Evolutionary conservation across 257 asterid species (phyloP).

Genomic region (Rauvolfia tetraphylla): DNA sequence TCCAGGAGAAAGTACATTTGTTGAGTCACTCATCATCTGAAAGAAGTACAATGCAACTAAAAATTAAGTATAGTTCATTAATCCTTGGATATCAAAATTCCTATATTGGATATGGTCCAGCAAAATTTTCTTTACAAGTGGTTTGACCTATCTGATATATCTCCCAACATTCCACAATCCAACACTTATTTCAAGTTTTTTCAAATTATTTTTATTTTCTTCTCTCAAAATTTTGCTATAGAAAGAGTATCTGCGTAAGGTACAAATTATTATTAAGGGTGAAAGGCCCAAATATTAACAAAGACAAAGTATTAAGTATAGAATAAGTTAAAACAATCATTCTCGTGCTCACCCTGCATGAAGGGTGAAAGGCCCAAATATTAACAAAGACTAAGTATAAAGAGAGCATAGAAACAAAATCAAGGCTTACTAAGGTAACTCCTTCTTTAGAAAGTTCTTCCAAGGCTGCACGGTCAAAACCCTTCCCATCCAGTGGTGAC

Average conservation of each 20-base stretch:
- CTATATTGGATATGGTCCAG: background rate
- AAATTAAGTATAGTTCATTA: background rate
- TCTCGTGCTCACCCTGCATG: background rate
- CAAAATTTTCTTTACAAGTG: background rate
- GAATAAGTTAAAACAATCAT: background rate
- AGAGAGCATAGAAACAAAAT: background rate
- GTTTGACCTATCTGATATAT: too few relatives aligned
- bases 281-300: too few relatives aligned
- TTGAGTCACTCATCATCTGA: slow-evolving; percentile 99
- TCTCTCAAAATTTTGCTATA: background rate
- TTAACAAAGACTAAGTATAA: background rate
- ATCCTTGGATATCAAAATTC: background rate
- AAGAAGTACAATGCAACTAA: slow-evolving; percentile 19
- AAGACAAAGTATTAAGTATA: too few relatives aligned
- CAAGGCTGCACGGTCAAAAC: slow-evolving; percentile 83
- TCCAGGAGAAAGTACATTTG: slow-evolving; percentile 96
- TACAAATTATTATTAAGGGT: background rate
- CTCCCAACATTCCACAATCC: background rate
- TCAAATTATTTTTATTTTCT: background rate
- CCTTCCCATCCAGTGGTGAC: slow-evolving; percentile 89
- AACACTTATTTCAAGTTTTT: background rate
- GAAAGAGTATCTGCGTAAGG: background rate
- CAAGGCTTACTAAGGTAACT: slow-evolving; percentile 83
- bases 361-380: background rate
- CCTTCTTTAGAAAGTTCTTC: slow-evolving; percentile 99